Evolutionary conservation across 176 grass and related monocot genomes (phyloP).

Genomic region (Oryza meridionalis): DNA sequence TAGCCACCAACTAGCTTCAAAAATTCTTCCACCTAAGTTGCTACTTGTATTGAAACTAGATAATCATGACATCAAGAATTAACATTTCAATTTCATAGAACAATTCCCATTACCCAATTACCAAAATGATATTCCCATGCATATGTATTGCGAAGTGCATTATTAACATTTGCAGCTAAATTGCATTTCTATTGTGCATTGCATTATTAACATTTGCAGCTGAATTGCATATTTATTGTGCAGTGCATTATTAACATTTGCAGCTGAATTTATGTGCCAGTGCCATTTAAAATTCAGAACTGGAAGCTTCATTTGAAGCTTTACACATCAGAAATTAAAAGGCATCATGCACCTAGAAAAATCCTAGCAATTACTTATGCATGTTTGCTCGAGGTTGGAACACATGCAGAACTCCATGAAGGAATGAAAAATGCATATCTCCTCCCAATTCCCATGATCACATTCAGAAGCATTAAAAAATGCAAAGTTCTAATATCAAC

Average conservation of each 20-base stretch:
- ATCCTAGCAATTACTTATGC: neutral
- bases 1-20: constrained; percentile 28
- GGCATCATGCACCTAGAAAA: neutral
- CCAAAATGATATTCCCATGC: neutral
- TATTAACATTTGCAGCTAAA: no score
- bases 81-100: neutral
- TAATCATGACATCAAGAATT: neutral
- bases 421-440: neutral
- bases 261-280: neutral
- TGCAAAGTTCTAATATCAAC: neutral
- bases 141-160: no score
- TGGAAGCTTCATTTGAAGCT: constrained; percentile 5
- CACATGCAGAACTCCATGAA: neutral
- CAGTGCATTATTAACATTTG: neutral
- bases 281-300: constrained; percentile 19
- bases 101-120: neutral
- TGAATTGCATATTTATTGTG: neutral
- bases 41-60: neutral
- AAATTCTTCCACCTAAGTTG: constrained; percentile 13
- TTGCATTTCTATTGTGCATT: no score
- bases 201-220: no score
- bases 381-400: neutral
- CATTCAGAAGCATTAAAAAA: constrained; percentile 6
- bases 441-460: neutral
- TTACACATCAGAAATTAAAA: neutral